phyloP scores from a whole-genome alignment of 148 eudicot species.

The Camellia lanceoleosa region DNA sequence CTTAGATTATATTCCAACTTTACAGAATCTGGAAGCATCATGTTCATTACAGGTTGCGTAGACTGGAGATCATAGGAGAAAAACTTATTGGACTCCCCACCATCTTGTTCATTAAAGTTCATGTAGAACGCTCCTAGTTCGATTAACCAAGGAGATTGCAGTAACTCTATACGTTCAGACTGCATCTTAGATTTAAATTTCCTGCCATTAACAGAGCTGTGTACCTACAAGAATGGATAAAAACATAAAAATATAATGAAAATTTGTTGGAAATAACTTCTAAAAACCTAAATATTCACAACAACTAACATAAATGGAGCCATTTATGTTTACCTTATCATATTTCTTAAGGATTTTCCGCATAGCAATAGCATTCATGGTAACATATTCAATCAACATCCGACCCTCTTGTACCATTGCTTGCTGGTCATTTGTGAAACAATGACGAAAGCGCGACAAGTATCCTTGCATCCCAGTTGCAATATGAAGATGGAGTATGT shows the following conservation, averaged over 20 bases:
- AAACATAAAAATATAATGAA: not conserved
- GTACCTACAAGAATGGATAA: conserved; percentile 22
- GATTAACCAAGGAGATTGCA: conserved; percentile 43
- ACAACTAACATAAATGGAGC: not conserved
- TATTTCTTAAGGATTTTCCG: conserved; percentile 42
- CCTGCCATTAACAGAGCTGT: conserved; percentile 29
- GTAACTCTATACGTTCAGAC: conserved; percentile 28
- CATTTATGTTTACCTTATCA: conserved; percentile 30
- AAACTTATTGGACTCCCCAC: conserved; percentile 13
- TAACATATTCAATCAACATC: conserved; percentile 31
- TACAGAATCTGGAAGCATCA: conserved; percentile 29
- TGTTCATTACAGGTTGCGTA: conserved; percentile 20
- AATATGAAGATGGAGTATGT: conserved; percentile 31
- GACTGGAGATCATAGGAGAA: conserved; percentile 24
- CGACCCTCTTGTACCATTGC: conserved; percentile 27
- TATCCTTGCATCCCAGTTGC: conserved; percentile 26
- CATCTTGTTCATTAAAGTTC: conserved; percentile 22
- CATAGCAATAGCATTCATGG: conserved; percentile 40
- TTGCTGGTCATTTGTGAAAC: conserved; percentile 28
- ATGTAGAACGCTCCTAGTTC: conserved; percentile 38
- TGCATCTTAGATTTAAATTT: conserved; percentile 31
- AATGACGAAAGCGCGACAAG: conserved; percentile 14
- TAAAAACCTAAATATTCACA: not conserved
- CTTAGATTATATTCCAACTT: conserved; percentile 32
- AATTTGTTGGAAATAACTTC: not conserved